phyloP scores from a whole-genome alignment of 2,329 filamentous ascomycete genomes.

The Cytospora piceae region DNA sequence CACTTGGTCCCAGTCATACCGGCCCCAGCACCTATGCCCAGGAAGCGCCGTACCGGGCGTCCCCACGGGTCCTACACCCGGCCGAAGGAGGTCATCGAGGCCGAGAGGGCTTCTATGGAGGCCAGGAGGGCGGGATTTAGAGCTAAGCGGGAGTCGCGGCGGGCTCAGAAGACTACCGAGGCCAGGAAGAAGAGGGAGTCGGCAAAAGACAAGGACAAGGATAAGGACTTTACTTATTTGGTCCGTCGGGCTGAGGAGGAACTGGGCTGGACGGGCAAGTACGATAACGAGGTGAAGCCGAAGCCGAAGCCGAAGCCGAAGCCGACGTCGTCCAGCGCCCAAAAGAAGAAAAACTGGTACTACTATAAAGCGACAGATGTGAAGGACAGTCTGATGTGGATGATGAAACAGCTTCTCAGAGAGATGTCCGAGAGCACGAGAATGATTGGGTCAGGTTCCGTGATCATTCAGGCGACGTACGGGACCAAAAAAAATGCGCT shows the following conservation, averaged over 20 bases:
- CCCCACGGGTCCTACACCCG: constrained; percentile 6
- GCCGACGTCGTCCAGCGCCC: constrained; percentile 8
- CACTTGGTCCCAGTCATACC: not conserved
- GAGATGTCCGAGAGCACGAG: constrained; percentile 6
- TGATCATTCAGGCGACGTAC: not conserved
- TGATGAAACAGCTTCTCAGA: constrained; percentile 18
- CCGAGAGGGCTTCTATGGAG: constrained; percentile 5
- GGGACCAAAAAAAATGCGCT: constrained; percentile 21
- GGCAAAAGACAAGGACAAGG: constrained; percentile 11
- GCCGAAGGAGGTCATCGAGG: constrained; percentile 13
- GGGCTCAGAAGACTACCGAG: not conserved
- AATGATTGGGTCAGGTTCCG: not conserved
- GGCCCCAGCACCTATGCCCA: not conserved
- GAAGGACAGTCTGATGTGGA: constrained; percentile 15
- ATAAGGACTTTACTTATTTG: constrained; percentile 21
- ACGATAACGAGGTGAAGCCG: not conserved
- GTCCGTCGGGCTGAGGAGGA: constrained; percentile 19
- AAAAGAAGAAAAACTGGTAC: constrained; percentile 5
- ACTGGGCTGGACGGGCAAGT: constrained; percentile 11
- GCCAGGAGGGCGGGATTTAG: not conserved
- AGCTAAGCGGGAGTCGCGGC: not conserved
- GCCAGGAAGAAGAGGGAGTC: not conserved
- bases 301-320: constrained; percentile 4
- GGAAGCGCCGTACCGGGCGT: not conserved
- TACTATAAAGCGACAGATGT: constrained; percentile 10